Conservation (phyloP, 169 alveolate species). For the Plasmodium sp. region DNA sequence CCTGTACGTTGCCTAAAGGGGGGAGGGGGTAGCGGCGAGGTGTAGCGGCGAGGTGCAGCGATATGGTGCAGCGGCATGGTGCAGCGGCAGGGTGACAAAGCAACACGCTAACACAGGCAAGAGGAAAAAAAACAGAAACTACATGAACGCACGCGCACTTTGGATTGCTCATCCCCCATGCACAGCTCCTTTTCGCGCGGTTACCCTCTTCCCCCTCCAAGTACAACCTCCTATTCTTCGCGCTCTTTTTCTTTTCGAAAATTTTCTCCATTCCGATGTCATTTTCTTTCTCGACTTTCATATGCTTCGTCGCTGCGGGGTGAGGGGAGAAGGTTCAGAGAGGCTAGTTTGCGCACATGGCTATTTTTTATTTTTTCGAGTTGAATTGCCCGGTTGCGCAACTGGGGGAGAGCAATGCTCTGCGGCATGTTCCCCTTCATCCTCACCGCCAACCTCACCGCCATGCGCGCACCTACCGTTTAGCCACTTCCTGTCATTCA, state of each 20-base stretch:
- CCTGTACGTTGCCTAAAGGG: constrained; percentile 23
- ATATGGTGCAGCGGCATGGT: not conserved
- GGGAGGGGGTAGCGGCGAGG: not conserved
- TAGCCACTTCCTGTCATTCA: constrained; percentile 57
- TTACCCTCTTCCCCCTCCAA: constrained; percentile 69
- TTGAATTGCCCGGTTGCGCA: not conserved
- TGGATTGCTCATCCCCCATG: not conserved
- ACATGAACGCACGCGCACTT: not conserved
- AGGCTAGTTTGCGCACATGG: not conserved
- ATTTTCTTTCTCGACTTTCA: constrained; percentile 37
- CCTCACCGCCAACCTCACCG: too few species aligned
- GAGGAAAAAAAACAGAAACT: not conserved
- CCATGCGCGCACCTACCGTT: constrained; percentile 12
- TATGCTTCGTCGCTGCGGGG: constrained; percentile 46
- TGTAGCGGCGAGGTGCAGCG: not conserved
- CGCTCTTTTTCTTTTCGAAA: constrained; percentile 23
- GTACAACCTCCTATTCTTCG: constrained; percentile 14
- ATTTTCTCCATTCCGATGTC: constrained; percentile 8
- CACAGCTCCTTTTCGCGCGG: not conserved
- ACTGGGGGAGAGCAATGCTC: not conserved
- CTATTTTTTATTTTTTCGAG: not conserved
- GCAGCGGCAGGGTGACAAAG: not conserved
- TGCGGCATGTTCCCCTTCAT: not conserved
- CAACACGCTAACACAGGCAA: not conserved
- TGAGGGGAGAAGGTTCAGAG: not conserved